phyloP scores from a whole-genome alignment of 768 basidiomycete genomes.

The Xanthoconium purpureum region DNA sequence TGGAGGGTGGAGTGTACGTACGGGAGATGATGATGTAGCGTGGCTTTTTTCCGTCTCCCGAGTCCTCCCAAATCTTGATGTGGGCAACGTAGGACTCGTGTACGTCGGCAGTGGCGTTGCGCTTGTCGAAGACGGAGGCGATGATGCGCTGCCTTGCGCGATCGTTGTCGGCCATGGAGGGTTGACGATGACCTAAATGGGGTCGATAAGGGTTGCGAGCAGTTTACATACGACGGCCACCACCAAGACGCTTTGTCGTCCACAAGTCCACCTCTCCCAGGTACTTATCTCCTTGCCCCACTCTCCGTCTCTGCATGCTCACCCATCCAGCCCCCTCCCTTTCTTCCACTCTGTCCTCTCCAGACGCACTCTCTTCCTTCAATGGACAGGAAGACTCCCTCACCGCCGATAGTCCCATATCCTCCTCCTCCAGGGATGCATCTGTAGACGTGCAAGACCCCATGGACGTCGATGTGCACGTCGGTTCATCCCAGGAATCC shows the following conservation, averaged over 20 bases:
- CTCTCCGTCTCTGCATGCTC: not conserved
- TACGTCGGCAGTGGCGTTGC: conserved; percentile 57
- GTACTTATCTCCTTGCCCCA: not conserved
- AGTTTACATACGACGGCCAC: not conserved
- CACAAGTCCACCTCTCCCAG: conserved; percentile 3
- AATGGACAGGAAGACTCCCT: conserved; percentile 29
- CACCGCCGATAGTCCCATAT: conserved; percentile 29
- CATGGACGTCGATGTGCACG: conserved; percentile 26
- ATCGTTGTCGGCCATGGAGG: conserved; percentile 39
- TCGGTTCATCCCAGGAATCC: conserved; percentile 27
- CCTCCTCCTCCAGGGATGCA: conserved; percentile 33
- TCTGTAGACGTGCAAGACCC: conserved; percentile 28
- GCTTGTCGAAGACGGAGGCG: conserved; percentile 75
- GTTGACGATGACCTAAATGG: conserved; percentile 5
- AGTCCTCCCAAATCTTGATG: conserved; percentile 93
- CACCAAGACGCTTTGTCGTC: not conserved
- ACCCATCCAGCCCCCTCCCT: conserved; percentile 15
- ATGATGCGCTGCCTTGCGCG: conserved; percentile 71
- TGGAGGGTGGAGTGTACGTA: conserved; percentile 42
- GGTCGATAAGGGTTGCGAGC: not conserved
- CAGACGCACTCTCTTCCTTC: conserved; percentile 31
- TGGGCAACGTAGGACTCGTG: conserved; percentile 85
- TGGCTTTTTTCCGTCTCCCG: conserved; percentile 70
- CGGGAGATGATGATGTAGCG: conserved; percentile 89
- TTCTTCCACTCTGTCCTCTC: conserved; percentile 33